Conservation (phyloP, 2,329 filamentous ascomycete species). For the Chrysoporthe cubensis region DNA sequence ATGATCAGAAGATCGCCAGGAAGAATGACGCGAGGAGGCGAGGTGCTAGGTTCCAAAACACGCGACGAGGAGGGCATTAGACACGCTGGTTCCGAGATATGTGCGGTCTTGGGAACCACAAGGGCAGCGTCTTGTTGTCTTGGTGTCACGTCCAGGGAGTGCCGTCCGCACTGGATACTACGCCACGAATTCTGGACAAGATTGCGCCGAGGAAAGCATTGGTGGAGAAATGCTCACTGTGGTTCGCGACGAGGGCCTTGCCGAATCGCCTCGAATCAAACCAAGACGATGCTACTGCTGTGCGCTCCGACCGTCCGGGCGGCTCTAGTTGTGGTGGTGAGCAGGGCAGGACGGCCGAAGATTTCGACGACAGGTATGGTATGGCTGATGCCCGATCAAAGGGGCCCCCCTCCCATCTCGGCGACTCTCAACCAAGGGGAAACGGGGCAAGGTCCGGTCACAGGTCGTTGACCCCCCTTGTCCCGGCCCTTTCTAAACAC, state of each 20-base stretch:
- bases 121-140: conserved; percentile 6
- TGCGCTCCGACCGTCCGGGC: conserved; percentile 9
- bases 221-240: conserved; percentile 21
- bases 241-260: not conserved
- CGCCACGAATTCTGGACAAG: conserved; percentile 8
- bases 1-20: not conserved
- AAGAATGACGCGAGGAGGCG: not conserved
- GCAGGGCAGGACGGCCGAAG: not conserved
- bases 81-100: conserved; percentile 4
- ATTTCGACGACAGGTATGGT: not conserved
- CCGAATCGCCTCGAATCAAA: not conserved
- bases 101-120: conserved; percentile 15
- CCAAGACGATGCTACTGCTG: conserved; percentile 6
- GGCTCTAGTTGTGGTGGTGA: not conserved
- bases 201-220: conserved; percentile 19
- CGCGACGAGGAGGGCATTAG: not conserved
- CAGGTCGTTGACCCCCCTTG: conserved; percentile 17
- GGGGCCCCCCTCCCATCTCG: not conserved
- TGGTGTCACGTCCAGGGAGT: conserved; percentile 22
- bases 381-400: not conserved
- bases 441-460: conserved; percentile 5
- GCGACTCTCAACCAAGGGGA: not conserved
- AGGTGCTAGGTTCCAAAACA: not conserved
- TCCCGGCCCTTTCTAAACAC: not conserved
- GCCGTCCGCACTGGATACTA: conserved; percentile 12